Base-by-base conservation (phyloP, 2,329 filamentous ascomycete genomes). In the Aspergillus quadricinctus region DNA sequence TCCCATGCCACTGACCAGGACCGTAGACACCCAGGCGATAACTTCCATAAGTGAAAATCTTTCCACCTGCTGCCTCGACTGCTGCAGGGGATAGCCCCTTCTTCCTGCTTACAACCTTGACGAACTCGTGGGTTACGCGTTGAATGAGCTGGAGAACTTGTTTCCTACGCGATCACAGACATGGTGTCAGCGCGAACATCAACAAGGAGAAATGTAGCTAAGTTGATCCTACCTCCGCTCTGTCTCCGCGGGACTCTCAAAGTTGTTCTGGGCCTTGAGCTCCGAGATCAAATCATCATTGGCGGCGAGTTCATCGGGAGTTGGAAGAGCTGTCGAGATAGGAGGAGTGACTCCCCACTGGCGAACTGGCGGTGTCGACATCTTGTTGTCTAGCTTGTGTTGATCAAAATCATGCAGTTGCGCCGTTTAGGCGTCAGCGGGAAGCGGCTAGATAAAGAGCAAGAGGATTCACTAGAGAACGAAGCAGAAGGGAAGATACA, bases 21-120 rank as follows among this genome's bases (percentile, higher is more conserved):
- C 92, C 92, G 73, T 90, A 96, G 25, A 97, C 94, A 58, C 94
- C 94, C 11, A 99, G 81, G 41, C 92, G 88, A 74, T 93, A 99
- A 75, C 94, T 97, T 61, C 94, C 94, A 73, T 94, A 99, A 1
- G 93, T 95, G 73, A 96, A 96, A 64, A 99, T 87, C 77, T 93
- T 94, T 62, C 92, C 94, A 53, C 92, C 90, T 5, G 92, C 90
- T 68, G 88, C 87, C 64, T 92, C 90, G 48, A 94, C 83, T 48
- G 94, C 83, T 31, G 87, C 85, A 46, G 90, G 84, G 48, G 92
- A 88, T 51, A 93, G 81, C 51, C 82, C 87, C 72, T 88, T 92
- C 67, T 84, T 82, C 62, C 82, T 81, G 62, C 90, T 90, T 9
- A 96, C 92, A 61, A 85, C 82, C 72, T 87, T 87, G 55, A 99